Conservation (phyloP, 73 alveolate species). For the Symbiodinium pilosum region DNA sequence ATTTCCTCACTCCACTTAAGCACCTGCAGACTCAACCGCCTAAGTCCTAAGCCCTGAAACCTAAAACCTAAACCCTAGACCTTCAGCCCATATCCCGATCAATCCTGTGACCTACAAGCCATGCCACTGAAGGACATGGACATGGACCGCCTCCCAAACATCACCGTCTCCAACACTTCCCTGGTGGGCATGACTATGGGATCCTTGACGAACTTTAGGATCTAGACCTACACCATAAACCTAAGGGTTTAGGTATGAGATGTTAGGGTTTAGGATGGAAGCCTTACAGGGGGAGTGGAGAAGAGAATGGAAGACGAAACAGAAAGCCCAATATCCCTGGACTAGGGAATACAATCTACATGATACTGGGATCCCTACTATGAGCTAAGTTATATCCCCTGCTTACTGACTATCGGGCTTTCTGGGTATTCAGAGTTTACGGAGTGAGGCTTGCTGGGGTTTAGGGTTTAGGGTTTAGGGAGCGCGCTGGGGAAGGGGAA, state of each 20-base stretch:
- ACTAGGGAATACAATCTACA: no score
- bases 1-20: no score
- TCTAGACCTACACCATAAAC: no score
- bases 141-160: constrained; percentile 89
- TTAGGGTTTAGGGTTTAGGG: not conserved
- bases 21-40: no score
- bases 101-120: not conserved
- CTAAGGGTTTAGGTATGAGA: not conserved
- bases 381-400: no score
- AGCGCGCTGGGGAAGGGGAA: not conserved
- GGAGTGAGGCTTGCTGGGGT: no score
- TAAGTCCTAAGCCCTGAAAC: not conserved
- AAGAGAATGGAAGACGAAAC: no score
- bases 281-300: no score
- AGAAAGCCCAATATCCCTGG: no score
- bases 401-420: no score
- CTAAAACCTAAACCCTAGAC: not conserved
- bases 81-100: not conserved
- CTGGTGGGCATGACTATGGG: constrained; percentile 81
- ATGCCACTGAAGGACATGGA: constrained; percentile 42
- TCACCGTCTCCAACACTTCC: constrained; percentile 64
- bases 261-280: not conserved
- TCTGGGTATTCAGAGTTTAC: not conserved
- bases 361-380: no score
- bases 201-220: not conserved